Base-by-base conservation (phyloP, 202 grass and related monocot genomes). In the Schoenoplectus tabernaemontani region DNA sequence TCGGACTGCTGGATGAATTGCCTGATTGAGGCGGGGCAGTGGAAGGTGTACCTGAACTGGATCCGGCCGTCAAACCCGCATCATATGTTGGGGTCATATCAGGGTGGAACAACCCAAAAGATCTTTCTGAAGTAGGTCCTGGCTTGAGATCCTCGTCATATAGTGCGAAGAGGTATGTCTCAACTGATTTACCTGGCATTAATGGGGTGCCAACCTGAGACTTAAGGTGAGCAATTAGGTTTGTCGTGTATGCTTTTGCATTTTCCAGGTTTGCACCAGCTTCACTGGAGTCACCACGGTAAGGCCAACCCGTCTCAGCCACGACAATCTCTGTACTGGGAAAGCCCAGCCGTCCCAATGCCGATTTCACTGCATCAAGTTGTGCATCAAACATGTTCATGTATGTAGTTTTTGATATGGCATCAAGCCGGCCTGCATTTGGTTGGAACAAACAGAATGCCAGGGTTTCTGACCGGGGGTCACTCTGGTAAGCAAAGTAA, bases 311-410 rank as follows among this genome's bases (percentile, higher is more conserved):
- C 0, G 95, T 98, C 89, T 98, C 95, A 5, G 95, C 95, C 20
- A 98, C 95, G 22, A 98, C 86, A 79, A 98, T 80, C 2, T 92
- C 89, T 17, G 83, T 87, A 67, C 9, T 30, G 0, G 89, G 77
- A 89, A 86, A 98, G 2, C 91, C 91, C 30, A 78, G 68, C 0
- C 87, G 74, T 9, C 48, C 39, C 43, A 98, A 78, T n/a, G 95
- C 95, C 2, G 95, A 87, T 73, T 76, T 86, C 4, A 98, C 89
- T 48, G 91, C 95, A 78, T 98, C 95, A 3, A 98, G 72, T 85
- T 98, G 95, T 81, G 95, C 95, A 79, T 98, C 95, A 89, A 98
- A 98, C 95, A 98, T 98, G 91, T 98, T 98, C 84, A 87, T 85
- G 84, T 98, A 98, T 47, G 56, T 89, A 76, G 89, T 72, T 82